phyloP scores from a whole-genome alignment of 139 green algal genomes.

The Gonium pectorale region DNA sequence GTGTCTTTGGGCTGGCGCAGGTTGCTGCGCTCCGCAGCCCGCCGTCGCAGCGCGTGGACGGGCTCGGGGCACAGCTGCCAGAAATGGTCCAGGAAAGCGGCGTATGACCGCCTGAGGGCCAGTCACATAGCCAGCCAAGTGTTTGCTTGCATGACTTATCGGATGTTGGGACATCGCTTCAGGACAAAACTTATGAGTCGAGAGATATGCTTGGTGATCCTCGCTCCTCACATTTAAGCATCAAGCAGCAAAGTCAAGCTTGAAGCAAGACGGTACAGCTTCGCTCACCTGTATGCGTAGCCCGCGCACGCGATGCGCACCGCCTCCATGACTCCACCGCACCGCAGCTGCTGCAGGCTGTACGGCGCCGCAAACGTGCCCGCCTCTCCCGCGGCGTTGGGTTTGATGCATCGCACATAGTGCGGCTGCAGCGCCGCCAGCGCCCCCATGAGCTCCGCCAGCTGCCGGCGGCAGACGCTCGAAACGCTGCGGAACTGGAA shows the following conservation, averaged over 20 bases:
- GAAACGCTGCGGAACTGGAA: conserved; percentile 91
- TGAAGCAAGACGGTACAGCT: no score
- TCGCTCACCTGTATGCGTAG: conserved; percentile 81
- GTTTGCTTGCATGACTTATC: no score
- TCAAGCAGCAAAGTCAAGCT: no score
- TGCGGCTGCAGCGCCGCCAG: conserved; percentile 94
- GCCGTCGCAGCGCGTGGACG: conserved; percentile 34
- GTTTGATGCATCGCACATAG: conserved; percentile 99
- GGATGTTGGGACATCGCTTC: no score
- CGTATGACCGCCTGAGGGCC: conserved; percentile 78
- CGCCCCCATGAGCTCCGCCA: conserved; percentile 92
- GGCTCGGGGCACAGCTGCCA: conserved; percentile 80
- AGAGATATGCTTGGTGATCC: no score
- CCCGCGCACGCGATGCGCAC: conserved; percentile 94
- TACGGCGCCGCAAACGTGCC: conserved; percentile 81
- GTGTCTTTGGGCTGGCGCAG: conserved; percentile 53
- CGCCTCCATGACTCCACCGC: conserved; percentile 96
- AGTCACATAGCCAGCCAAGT: no score
- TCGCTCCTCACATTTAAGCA: no score
- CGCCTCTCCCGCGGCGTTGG: conserved; percentile 86
- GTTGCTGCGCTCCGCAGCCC: not conserved
- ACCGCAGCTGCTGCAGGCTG: conserved; percentile 96
- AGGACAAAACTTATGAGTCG: no score
- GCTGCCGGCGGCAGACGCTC: conserved; percentile 93
- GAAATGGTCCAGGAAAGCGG: conserved; percentile 95